Conservation (phyloP, 345 rosid genomes). For the Eucalyptus marginata region DNA sequence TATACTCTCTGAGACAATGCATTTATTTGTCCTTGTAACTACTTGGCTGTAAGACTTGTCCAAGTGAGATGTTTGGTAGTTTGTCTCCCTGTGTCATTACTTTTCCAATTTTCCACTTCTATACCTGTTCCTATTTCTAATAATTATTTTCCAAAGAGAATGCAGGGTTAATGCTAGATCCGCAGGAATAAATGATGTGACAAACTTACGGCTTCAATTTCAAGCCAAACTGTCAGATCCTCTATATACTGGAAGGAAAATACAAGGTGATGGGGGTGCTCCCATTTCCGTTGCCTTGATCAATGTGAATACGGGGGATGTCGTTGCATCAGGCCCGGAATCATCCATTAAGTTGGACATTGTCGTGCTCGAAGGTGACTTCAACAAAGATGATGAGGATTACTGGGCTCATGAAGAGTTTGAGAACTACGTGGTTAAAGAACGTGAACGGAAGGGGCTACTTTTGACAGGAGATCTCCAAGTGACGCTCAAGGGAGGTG, state of each 20-base stretch:
- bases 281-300: not conserved
- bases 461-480: not conserved
- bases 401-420: not conserved
- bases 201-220: not conserved
- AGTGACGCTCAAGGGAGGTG: not conserved
- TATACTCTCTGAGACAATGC: accelerated
- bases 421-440: accelerated
- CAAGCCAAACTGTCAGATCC: not conserved
- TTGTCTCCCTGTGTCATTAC: not conserved
- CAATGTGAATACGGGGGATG: not conserved
- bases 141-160: accelerated
- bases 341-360: not conserved
- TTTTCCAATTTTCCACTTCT: not conserved
- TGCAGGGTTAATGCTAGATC: slow-evolving; percentile 6
- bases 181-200: not conserved
- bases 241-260: not conserved
- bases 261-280: not conserved
- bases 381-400: not conserved
- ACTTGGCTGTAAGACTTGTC: not conserved
- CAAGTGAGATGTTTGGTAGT: not conserved
- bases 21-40: not conserved
- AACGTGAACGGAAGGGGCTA: accelerated
- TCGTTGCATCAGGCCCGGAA: not conserved
- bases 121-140: not conserved
- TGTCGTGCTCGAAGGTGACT: not conserved